phyloP scores from a whole-genome alignment of 768 basidiomycete genomes.

The Pleurotus citrinopileatus region DNA sequence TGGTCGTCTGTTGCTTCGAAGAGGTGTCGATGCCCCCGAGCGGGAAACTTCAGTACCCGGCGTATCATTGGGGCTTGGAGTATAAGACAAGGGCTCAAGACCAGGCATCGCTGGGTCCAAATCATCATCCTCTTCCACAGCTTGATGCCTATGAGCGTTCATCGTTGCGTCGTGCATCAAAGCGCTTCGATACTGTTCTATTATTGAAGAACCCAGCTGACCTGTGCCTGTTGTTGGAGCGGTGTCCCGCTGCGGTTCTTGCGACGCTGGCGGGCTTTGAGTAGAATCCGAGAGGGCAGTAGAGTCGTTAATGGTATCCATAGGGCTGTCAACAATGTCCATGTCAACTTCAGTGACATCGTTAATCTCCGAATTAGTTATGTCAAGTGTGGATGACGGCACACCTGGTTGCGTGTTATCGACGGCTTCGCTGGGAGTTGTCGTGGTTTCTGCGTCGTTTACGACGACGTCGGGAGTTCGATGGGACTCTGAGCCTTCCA shows the following conservation, averaged over 20 bases:
- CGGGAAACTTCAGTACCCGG: not conserved
- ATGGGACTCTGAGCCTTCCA: not conserved
- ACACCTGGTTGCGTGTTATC: not conserved
- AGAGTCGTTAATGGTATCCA: not conserved
- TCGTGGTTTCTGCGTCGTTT: not conserved
- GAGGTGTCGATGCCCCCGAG: slow-evolving; percentile 3
- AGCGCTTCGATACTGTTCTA: too few species aligned
- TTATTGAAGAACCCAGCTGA: too few species aligned
- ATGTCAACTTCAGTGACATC: not conserved
- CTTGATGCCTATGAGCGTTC: not conserved
- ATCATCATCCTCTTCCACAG: not conserved
- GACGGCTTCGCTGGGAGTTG: too few species aligned
- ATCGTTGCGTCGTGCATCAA: too few species aligned
- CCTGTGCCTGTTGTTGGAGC: too few species aligned
- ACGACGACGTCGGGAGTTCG: not conserved
- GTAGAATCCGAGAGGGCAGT: too few species aligned
- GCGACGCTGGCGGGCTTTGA: not conserved
- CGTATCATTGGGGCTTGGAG: not conserved
- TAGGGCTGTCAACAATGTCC: not conserved
- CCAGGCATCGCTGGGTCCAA: not conserved
- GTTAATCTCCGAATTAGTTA: too few species aligned
- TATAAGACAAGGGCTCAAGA: not conserved
- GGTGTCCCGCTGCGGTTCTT: not conserved
- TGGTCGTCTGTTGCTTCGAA: slow-evolving; percentile 2
- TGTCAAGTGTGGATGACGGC: too few species aligned